A percentile compares a stretch with the other conserved stretches of the same genome.
Conservation (phyloP, 2,329 filamentous ascomycete species). For the Bipolaris bicolor region DNA sequence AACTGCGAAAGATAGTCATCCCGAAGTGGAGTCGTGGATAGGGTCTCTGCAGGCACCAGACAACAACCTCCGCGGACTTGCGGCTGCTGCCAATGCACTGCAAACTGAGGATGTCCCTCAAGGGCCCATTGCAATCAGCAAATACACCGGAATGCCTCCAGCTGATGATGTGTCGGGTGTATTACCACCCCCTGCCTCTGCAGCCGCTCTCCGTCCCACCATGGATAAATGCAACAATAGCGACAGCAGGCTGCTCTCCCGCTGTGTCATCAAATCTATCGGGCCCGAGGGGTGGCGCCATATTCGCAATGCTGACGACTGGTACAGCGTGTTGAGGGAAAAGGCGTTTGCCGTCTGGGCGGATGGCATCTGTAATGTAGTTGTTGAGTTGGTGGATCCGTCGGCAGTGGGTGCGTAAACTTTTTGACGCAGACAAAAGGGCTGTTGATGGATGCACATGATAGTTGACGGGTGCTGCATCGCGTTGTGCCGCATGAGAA, state of each 20-base stretch:
- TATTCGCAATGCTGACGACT: slow-evolving; percentile 31
- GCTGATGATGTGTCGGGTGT: not conserved
- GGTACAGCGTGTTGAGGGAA: slow-evolving; percentile 35
- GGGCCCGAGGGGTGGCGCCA: slow-evolving; percentile 29
- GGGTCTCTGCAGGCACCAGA: slow-evolving; percentile 6
- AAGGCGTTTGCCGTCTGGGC: slow-evolving; percentile 40
- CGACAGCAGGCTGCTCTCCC: slow-evolving; percentile 12
- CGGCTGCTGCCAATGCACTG: slow-evolving; percentile 40
- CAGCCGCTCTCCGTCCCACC: not conserved
- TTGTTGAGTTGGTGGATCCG: slow-evolving; percentile 34
- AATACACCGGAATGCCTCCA: not conserved
- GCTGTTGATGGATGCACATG: not conserved
- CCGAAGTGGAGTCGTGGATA: slow-evolving; percentile 10
- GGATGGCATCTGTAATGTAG: slow-evolving; percentile 38
- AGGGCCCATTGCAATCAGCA: not conserved
- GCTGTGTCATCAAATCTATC: slow-evolving; percentile 33
- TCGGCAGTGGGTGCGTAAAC: not conserved
- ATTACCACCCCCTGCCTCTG: not conserved
- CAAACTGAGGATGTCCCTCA: slow-evolving; percentile 20
- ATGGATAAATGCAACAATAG: not conserved
- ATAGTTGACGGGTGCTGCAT: too few species aligned
- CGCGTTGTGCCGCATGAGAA: not conserved
- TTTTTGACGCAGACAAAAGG: too few species aligned
- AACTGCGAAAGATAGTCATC: slow-evolving; percentile 18
- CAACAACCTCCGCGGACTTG: slow-evolving; percentile 39